Percentiles rank a stretch among this genome's conserved stretches.
Evolutionary conservation across 2,329 filamentous ascomycete genomes (phyloP).

Genomic region (Arthrocladium fulminans): DNA sequence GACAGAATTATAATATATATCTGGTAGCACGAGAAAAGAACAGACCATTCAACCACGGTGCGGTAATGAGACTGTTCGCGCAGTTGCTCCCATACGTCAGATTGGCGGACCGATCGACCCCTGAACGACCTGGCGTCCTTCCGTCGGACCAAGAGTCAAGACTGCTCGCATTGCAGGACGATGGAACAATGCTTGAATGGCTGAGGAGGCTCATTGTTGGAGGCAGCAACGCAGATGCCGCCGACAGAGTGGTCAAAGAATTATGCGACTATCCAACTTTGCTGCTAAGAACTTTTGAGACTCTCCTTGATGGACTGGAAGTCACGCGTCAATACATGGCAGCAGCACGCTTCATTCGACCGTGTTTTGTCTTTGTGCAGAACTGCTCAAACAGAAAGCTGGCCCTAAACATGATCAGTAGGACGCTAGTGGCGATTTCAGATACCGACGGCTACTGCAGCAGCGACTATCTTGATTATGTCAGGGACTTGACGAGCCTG

Average conservation of each 20-base stretch:
- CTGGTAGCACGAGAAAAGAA: slow-evolving; percentile 38
- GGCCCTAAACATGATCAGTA: slow-evolving; percentile 32
- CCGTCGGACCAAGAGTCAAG: slow-evolving; percentile 32
- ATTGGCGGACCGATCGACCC: slow-evolving; percentile 21
- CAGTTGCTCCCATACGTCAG: slow-evolving; percentile 27
- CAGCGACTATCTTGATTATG: slow-evolving; percentile 41
- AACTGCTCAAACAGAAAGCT: slow-evolving; percentile 29
- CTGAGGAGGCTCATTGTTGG: slow-evolving; percentile 58
- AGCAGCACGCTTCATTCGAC: slow-evolving; percentile 50
- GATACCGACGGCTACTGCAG: slow-evolving; percentile 42
- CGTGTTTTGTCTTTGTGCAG: slow-evolving; percentile 46
- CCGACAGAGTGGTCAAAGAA: slow-evolving; percentile 48
- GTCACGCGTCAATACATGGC: slow-evolving; percentile 27
- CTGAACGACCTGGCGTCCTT: slow-evolving; percentile 34
- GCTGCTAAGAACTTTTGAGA: slow-evolving; percentile 39
- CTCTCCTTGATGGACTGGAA: slow-evolving; percentile 47
- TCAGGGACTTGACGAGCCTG: slow-evolving; percentile 44
- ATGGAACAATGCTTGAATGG: slow-evolving; percentile 14
- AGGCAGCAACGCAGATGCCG: slow-evolving; percentile 47
- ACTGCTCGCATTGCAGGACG: slow-evolving; percentile 9
- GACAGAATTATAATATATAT: slow-evolving; percentile 38
- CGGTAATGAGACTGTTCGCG: slow-evolving; percentile 35
- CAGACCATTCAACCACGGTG: slow-evolving; percentile 35
- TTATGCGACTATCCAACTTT: slow-evolving; percentile 46
- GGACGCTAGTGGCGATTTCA: slow-evolving; percentile 38